Percentiles rank a stretch among this genome's conserved stretches.
Evolutionary conservation across 2,329 filamentous ascomycete genomes (phyloP).

Genomic region (Triangularia setosa): DNA sequence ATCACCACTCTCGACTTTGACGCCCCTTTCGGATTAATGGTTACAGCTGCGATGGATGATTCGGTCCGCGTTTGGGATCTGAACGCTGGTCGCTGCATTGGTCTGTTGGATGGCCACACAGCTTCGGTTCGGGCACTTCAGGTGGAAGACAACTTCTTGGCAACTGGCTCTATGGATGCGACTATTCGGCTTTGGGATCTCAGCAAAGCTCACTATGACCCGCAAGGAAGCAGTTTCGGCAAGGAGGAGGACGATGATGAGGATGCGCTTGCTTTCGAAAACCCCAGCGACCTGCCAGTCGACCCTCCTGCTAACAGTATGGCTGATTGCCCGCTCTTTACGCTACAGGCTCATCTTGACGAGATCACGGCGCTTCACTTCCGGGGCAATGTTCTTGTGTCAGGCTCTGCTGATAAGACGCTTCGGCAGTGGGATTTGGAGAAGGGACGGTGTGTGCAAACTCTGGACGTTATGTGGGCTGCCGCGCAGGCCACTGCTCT

Average conservation of each 20-base stretch:
- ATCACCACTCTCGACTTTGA: slow-evolving; percentile 95
- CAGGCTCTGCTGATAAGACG: slow-evolving; percentile 95
- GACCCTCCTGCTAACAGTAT: slow-evolving; percentile 75
- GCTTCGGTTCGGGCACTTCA: slow-evolving; percentile 90
- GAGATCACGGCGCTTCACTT: slow-evolving; percentile 95
- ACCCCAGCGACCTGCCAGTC: slow-evolving; percentile 62
- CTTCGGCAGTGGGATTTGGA: slow-evolving; percentile 96
- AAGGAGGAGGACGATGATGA: slow-evolving; percentile 58
- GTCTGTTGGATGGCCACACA: slow-evolving; percentile 86
- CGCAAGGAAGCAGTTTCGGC: slow-evolving; percentile 58
- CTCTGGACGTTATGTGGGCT: slow-evolving; percentile 95
- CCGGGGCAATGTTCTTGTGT: slow-evolving; percentile 82
- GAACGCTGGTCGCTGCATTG: slow-evolving; percentile 88
- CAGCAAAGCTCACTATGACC: slow-evolving; percentile 79
- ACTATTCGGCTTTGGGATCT: slow-evolving; percentile 95
- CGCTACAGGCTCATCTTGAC: slow-evolving; percentile 83
- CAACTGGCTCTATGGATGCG: slow-evolving; percentile 91
- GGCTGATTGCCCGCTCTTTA: slow-evolving; percentile 84
- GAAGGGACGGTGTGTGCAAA: slow-evolving; percentile 96
- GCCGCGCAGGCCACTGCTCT: slow-evolving; percentile 81
- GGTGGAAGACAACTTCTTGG: slow-evolving; percentile 91
- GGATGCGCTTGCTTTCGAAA: slow-evolving; percentile 69
- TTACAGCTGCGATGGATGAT: slow-evolving; percentile 88
- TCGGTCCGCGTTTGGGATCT: slow-evolving; percentile 95
- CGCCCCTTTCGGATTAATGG: slow-evolving; percentile 92